Conservation (phyloP, 108 stramenopile species). For the Pseudonitzschia delicatissima region DNA sequence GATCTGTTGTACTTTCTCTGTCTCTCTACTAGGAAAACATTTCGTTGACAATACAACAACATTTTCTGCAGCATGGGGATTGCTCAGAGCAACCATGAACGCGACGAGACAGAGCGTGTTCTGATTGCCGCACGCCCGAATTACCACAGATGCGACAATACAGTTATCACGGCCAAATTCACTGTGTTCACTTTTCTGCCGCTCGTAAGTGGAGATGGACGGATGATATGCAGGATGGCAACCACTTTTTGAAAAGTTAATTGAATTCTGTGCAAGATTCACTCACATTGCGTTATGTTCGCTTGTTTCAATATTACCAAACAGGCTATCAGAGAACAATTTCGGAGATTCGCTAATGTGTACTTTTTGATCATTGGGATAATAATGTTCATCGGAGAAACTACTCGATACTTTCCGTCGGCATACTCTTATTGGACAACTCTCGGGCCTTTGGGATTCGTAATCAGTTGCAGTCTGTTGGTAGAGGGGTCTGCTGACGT, state of each 20-base stretch:
- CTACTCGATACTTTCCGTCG: conserved; percentile 61
- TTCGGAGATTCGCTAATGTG: conserved; percentile 90
- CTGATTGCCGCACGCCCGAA: conserved; percentile 48
- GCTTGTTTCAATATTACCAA: background rate
- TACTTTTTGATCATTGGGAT: conserved; percentile 92
- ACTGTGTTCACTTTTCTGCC: conserved; percentile 68
- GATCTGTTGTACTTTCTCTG: too few species aligned
- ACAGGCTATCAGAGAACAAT: conserved; percentile 78
- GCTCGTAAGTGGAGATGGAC: conserved; percentile 49
- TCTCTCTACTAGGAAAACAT: too few species aligned
- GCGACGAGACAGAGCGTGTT: conserved; percentile 40
- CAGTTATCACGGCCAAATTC: conserved; percentile 63
- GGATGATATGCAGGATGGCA: background rate
- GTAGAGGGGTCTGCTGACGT: conserved; percentile 92
- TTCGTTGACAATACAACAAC: too few species aligned
- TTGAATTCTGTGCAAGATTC: background rate
- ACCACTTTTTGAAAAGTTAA: too few species aligned
- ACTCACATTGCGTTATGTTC: background rate
- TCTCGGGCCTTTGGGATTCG: conserved; percentile 86
- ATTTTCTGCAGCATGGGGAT: too few species aligned
- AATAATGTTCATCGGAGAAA: conserved; percentile 88
- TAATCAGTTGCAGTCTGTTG: conserved; percentile 80
- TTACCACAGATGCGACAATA: conserved; percentile 45
- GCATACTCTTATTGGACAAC: conserved; percentile 93
- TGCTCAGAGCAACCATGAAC: too few species aligned